phyloP scores from a whole-genome alignment of 1,284 basidiomycete species.

The Sparassis latifolia region DNA sequence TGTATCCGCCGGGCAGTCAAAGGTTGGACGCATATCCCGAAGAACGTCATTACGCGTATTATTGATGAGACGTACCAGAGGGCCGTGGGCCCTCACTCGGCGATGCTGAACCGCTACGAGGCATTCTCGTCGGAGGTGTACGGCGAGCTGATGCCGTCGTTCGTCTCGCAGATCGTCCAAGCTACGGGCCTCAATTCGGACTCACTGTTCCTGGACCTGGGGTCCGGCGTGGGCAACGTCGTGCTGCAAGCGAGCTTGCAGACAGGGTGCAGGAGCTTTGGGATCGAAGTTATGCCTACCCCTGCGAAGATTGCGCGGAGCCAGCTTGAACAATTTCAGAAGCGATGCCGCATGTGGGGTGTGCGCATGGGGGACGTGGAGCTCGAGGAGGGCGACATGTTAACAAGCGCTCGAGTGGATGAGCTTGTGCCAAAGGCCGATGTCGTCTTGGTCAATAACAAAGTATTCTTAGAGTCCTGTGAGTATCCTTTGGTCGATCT shows the following conservation, averaged over 20 bases:
- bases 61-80: conserved; percentile 78
- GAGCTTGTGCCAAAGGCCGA: conserved; percentile 62
- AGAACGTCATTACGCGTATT: conserved; percentile 56
- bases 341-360: conserved; percentile 73
- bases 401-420: conserved; percentile 51
- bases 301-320: conserved; percentile 60
- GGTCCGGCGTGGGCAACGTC: conserved; percentile 76
- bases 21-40: conserved; percentile 49
- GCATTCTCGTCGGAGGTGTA: conserved; percentile 74
- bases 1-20: conserved; percentile 38
- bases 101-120: conserved; percentile 57
- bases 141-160: conserved; percentile 67
- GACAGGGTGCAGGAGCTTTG: conserved; percentile 67
- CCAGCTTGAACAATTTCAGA: conserved; percentile 55
- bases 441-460: conserved; percentile 75
- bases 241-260: conserved; percentile 68
- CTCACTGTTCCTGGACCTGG: conserved; percentile 70
- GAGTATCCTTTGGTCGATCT: conserved; percentile 23
- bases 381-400: conserved; percentile 69
- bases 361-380: conserved; percentile 60
- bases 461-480: conserved; percentile 67
- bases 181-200: conserved; percentile 50
- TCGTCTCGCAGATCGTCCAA: conserved; percentile 59
- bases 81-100: conserved; percentile 64
- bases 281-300: conserved; percentile 57